These are phyloP conservation scores for Phalaenopsis hybrid DNA, from an alignment of 116 monocot species.

Conservation along the genomic window DNA sequence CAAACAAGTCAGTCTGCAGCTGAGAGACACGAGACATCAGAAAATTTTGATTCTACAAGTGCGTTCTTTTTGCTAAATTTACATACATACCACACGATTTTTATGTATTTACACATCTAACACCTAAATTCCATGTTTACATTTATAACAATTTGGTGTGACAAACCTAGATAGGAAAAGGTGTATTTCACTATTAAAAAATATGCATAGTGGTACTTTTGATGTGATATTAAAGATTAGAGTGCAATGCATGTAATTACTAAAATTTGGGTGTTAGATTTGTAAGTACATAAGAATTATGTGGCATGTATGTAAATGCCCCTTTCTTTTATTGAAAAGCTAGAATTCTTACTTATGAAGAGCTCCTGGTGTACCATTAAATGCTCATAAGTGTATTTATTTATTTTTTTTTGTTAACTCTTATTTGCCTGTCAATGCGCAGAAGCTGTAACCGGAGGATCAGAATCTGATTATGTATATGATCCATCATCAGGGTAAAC, in stretches of 20 bases:
- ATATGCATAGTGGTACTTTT: too few relatives aligned
- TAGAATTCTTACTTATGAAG: not conserved
- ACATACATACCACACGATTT: too few relatives aligned
- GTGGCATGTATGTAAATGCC: too few relatives aligned
- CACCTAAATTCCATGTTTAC: too few relatives aligned
- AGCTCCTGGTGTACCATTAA: not conserved
- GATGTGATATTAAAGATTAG: too few relatives aligned
- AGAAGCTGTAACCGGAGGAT: slow-evolving; percentile 31
- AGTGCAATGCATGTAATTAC: too few relatives aligned
- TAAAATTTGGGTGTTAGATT: too few relatives aligned
- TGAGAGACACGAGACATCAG: slow-evolving; percentile 10
- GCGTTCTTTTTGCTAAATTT: not conserved
- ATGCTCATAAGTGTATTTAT: not conserved
- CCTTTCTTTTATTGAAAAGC: not conserved
- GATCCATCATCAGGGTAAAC: slow-evolving; percentile 67
- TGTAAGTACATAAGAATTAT: too few relatives aligned
- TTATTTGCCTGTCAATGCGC: slow-evolving; percentile 4
- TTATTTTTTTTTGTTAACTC: not conserved
- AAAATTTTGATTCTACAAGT: slow-evolving; percentile 22
- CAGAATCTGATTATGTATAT: slow-evolving; percentile 50
- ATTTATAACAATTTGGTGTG: too few relatives aligned
- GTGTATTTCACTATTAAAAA: too few relatives aligned
- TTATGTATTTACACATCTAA: too few relatives aligned
- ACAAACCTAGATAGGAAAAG: too few relatives aligned
- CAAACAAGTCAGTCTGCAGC: slow-evolving; percentile 18